Base-by-base conservation (phyloP, 352 stramenopile species). In the Peronosclerospora sorghi region DNA sequence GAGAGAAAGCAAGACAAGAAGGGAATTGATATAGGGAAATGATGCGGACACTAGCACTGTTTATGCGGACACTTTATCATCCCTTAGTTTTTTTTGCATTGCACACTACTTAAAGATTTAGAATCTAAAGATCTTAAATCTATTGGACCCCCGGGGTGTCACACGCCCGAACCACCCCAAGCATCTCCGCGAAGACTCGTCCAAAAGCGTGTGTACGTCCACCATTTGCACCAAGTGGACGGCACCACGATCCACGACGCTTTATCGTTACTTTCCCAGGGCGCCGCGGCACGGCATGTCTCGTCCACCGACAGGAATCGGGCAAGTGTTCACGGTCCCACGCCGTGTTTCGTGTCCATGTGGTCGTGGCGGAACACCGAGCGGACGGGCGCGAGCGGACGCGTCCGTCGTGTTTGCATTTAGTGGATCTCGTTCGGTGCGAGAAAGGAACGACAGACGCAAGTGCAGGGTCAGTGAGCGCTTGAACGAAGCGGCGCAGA, bases 301-400 rank as follows among this genome's bases (percentile, higher is more conserved):
- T 95, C 86, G 4, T 83, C 86, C 2, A 99, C 96, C 0, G 72
- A 97, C 24, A 98, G 98, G 96, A 99, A 99, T 65, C 64, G 81
- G 17, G 93, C 95, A 51, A 97, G 83, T 29, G n/a, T 65, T 98
- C 88, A 46, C 74, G 96, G 9, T 97, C 89, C 0, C 95, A 99
- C 56, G 94, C 94, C 5, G 95, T 99, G 17, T 99, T 98, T 52
- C 97, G 94, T 10, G 70, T 99, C 15, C 84, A 91, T 38, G 44
- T 99, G 30, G 76, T 97, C 48, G 82, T 86, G 17, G 81, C 66
- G 2, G 56, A 88, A 35, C 66, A 78, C 19, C 83, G 77, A 9
- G 59, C 65, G 2, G 51, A 58, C 23, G 78, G 76, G 14, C 59
- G 80, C 10, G 51, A 73, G 15, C 62, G 85, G 34, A 91, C 69